Percentiles rank a stretch among this genome's conserved stretches.
Evolutionary conservation across 2,329 filamentous ascomycete species (phyloP).

Genomic region (Sporothrix sp.): DNA sequence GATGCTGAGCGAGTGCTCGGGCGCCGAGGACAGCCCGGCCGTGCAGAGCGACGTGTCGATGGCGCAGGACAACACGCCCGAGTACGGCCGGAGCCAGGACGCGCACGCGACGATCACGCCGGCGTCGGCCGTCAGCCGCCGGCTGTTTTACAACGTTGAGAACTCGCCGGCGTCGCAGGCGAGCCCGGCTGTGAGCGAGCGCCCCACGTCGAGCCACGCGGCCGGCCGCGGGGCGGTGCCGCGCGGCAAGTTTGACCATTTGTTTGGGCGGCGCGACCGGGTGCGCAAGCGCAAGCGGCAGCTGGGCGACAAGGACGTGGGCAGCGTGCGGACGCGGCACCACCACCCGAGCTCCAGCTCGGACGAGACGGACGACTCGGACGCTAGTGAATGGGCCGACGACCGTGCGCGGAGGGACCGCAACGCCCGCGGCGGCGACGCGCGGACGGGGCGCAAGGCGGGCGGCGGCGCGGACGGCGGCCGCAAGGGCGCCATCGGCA

Average conservation of each 20-base stretch:
- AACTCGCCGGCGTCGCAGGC: neutral
- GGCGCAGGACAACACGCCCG: constrained; percentile 41
- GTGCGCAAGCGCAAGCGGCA: constrained; percentile 46
- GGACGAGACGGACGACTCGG: constrained; percentile 30
- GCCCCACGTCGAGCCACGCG: constrained; percentile 26
- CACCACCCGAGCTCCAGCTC: constrained; percentile 40
- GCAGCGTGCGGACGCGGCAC: constrained; percentile 37
- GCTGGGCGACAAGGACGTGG: constrained; percentile 42
- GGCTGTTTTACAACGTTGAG: constrained; percentile 12
- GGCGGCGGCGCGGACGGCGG: neutral
- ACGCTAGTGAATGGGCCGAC: constrained; percentile 17
- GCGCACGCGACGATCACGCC: constrained; percentile 38
- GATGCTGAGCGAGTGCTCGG: constrained; percentile 45
- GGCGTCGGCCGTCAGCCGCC: constrained; percentile 28
- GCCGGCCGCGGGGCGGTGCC: constrained; percentile 58
- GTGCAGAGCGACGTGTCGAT: constrained; percentile 46
- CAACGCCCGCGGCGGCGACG: neutral
- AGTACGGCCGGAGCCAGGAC: constrained; percentile 35
- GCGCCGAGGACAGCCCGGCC: constrained; percentile 51
- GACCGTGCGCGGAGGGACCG: too few species aligned
- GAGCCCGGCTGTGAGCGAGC: neutral
- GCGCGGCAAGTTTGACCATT: constrained; percentile 31
- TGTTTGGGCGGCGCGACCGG: constrained; percentile 32
- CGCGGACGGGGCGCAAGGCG: neutral
- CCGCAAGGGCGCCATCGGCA: constrained; percentile 30